Evolutionary conservation across 2,329 filamentous ascomycete genomes (phyloP), one percentile per base, ranked within the genome.

Genomic region (Metarhizium robertsii): DNA sequence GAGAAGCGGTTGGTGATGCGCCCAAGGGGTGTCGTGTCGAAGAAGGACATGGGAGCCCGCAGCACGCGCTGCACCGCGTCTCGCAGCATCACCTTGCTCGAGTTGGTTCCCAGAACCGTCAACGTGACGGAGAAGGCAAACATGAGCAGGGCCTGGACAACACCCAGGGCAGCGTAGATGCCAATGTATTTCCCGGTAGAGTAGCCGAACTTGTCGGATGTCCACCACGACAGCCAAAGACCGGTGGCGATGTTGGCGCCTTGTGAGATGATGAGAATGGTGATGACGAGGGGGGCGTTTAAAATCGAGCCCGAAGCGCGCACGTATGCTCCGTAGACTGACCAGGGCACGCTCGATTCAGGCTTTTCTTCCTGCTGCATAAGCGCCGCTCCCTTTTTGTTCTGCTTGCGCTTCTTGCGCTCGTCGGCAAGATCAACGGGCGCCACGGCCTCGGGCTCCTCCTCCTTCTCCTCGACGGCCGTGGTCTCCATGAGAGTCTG

Each of bases 1-100:
- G 90, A 95, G 72, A 97, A 97, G 16, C 94, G 88, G 69, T 97
- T 97, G 25, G 91, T 96, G 68, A 97, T 96, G 42, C 92, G 87
- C 20, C 94, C 94, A 1, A 97, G 79, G 0, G 94, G 94, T 0
- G 94, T 97, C 0, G 94, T 97, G 65, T 99, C 94, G 73, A 97
- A 97, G 74, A 97, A 97, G 4, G 88, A 87, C 90, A 86, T 85
- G n/a, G 83, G 83, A 2, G 83, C 83, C 30, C 83, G 77, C n/a
- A 86, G 73, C 1, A 94, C 90, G 16, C 88, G 80, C 8, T 79
- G 83, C 64, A 97, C 88, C 6, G 94, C 92, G 40, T 83, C 78
- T 34, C 87, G 83, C 52, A 97, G 80, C 82, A 97, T 90, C 43
- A 79, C 78, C 69, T 88, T 92, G 66, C 89, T 94, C 5, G 92